Evolutionary conservation across 106 monocot genomes (phyloP), one percentile per base, ranked within the genome.

Genomic region (Narthecium ossifragum): DNA sequence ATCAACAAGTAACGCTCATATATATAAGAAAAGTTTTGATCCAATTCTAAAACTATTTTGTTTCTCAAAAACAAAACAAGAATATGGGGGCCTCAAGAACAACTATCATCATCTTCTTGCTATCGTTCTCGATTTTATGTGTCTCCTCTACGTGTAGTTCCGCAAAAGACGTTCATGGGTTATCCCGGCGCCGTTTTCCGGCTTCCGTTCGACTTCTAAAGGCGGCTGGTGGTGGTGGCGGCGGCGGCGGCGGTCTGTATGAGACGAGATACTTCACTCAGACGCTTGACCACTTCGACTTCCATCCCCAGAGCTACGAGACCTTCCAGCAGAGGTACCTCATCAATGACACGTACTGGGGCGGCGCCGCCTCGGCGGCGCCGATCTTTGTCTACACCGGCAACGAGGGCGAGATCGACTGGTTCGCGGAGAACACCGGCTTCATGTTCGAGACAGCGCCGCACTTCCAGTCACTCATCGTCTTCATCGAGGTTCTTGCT

Each of bases 381-480:
- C 82, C 77, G 0, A 78, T 83, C 39, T 78, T 83, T n/a, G 61
- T 83, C 6, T 83, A 78, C 73, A 61, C 72, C 0, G 77, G 82
- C 1, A 54, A 64, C 25, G 82, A 82, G 28, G 55, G 48, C 21
- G 28, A 32, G 12, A 26, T 82, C 51, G 61, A 69, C 1, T 29
- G 15, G 38, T 64, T 48, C 8, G 55, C 48, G 2, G 10, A 25
- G 6, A 48, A 49, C 22, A 63, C 36, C 9, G 70, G 74, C 0
- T 74, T 78, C 52, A 41, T 63, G 33, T 41, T 46, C 26, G 66
- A 73, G 0, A 28, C 31, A 36, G 78, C 83, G 8, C 68, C 65
- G 7, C 29, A 9, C n/a, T 78, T 78, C 28, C 48, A 37, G 8
- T 70, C 74, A 2, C 51, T 83, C 0, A 10, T 78, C 24, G 57